Evolutionary conservation across 805 yeast species (phyloP), one percentile per base, ranked within the genome.

Genomic region (Wickerhamiella musiphila): DNA sequence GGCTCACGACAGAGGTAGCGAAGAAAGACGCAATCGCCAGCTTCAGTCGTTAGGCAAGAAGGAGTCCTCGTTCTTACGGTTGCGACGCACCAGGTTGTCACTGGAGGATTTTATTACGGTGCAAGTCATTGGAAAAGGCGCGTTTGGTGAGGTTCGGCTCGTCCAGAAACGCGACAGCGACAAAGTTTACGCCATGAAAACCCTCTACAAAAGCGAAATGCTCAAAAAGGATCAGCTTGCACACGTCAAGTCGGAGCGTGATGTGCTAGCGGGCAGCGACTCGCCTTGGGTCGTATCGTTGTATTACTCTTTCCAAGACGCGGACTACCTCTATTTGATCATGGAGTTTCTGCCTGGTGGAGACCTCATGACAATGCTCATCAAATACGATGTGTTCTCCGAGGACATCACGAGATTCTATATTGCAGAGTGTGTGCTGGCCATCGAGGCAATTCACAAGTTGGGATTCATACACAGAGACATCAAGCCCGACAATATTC

Each of bases 381-480:
- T 83, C 53, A 74, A 86, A 56, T 82, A 93, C 78, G 93, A 83
- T 51, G 75, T 82, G 21, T 83, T 83, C 51, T 76, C 93, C 3
- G 95, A 83, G 52, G 95, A 83, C 52, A 82, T 83, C 33, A 61
- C 65, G 8, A 63, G 94, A 41, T 83, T 83, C 52, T 83, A 84
- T 55, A 82, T 83, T 74, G 94, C 95, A 2, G 95, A 83, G 54
- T 83, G 94, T 63, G 93, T 83, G 8, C 63, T 84, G 47, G 94
- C 94, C 2, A 83, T 83, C 38, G 94, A 84, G 50, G 94, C 93
- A 4, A 75, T 83, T 44, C 95, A 83, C 57, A 79, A 78, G 52
- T 62, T 82, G 21, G 94, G 94, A 0, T 83, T 83, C 52, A 90
- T 90, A 49, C 98, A 90, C 56, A 56, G 98, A 57, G 98, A 90